phyloP scores from a whole-genome alignment of 2,329 filamentous ascomycete species.

The Chrysoporthe cubensis region DNA sequence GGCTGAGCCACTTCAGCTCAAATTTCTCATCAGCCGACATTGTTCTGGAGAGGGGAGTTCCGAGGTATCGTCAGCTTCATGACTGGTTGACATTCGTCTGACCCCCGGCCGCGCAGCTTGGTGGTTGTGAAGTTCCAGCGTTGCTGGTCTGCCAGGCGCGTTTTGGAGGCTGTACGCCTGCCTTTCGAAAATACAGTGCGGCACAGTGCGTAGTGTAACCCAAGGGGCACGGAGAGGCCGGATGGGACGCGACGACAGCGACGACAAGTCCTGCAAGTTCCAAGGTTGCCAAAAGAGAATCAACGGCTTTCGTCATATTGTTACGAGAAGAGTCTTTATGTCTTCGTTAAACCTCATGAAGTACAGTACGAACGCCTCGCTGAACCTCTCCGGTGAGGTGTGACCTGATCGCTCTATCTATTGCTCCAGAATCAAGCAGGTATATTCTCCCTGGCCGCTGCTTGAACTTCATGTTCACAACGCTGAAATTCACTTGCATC shows the following conservation, averaged over 20 bases:
- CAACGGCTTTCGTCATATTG: not conserved
- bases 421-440: not conserved
- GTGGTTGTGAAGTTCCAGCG: not conserved
- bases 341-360: not conserved
- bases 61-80: slow-evolving; percentile 14
- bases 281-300: not conserved
- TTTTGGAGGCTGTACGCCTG: not conserved
- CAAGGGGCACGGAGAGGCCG: not conserved
- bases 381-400: slow-evolving; percentile 1
- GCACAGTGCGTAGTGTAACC: not conserved
- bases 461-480: slow-evolving; percentile 6
- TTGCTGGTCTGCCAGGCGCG: slow-evolving; percentile 3
- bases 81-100: not conserved
- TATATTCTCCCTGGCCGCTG: not conserved
- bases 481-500: slow-evolving; percentile 12
- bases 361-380: slow-evolving; percentile 5
- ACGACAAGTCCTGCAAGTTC: no score
- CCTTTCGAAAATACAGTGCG: slow-evolving; percentile 1
- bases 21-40: slow-evolving; percentile 29
- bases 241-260: not conserved
- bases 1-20: slow-evolving; percentile 54
- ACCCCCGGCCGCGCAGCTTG: not conserved
- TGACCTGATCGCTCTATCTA: slow-evolving; percentile 8
- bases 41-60: slow-evolving; percentile 5
- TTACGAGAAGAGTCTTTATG: not conserved